phyloP scores from a whole-genome alignment of 306 rosid genomes.

The Elaeagnus macrophylla region DNA sequence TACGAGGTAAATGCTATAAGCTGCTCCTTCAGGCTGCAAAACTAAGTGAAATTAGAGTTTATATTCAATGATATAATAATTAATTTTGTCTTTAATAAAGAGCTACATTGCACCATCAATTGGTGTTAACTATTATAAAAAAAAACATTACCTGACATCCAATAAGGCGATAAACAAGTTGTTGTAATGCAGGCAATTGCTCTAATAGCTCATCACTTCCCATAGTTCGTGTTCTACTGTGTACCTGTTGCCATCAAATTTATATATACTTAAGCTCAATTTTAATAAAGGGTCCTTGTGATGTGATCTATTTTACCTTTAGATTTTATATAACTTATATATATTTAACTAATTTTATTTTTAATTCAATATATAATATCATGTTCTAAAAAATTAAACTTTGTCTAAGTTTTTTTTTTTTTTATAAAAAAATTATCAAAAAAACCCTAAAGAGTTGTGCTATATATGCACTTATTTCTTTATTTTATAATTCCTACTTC shows the following conservation, averaged over 20 bases:
- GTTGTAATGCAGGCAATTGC: constrained; percentile 82
- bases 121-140: background rate
- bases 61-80: constrained; percentile 4
- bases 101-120: background rate
- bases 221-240: constrained; percentile 51
- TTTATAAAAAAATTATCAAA: too few species aligned
- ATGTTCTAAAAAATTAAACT: too few species aligned
- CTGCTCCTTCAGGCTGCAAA: constrained; percentile 92
- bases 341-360: too few species aligned
- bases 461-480: too few species aligned
- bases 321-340: too few species aligned
- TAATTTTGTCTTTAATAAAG: background rate
- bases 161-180: constrained; percentile 68
- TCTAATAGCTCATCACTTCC: constrained; percentile 52
- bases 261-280: constrained; percentile 17
- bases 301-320: too few species aligned
- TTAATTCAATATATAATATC: too few species aligned
- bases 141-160: constrained; percentile 59
- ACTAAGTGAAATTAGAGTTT: constrained; percentile 21
- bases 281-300: too few species aligned
- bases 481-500: too few species aligned
- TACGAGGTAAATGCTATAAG: constrained; percentile 58
- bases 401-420: too few species aligned
- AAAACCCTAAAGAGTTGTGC: too few species aligned
- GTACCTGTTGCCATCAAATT: constrained; percentile 36